Base-by-base conservation (phyloP, 2,329 filamentous ascomycete species). In the Verticillium klebahnii region DNA sequence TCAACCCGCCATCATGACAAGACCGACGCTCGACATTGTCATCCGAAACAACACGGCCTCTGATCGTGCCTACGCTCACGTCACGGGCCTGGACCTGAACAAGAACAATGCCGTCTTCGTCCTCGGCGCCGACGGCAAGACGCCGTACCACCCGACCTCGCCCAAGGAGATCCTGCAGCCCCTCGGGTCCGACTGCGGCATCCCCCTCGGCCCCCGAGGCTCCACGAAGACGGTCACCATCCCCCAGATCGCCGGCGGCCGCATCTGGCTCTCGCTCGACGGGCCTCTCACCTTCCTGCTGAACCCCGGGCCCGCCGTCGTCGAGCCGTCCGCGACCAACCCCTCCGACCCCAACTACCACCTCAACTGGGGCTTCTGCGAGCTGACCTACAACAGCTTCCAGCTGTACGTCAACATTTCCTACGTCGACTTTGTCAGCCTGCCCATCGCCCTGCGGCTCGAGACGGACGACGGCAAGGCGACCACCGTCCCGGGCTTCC, bases 241-340 rank as follows among this genome's bases (percentile, higher is more conserved):
- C 64, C 90, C 90, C 12, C 87, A 87, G 63, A 80, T 92, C 31
- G 88, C 84, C 3, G 89, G 89, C 25, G 89, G 85, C 1, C 83
- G 90, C 60, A 85, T 93, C 71, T 93, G 89, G 87, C 89, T 91
- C 73, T 85, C 81, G 61, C 78, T 85, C 63, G 84, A 83, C 67
- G 75, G 75, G 55, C 82, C 82, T 39, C 79, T 93, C 57, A 86
- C 81, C 1, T 93, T 93, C 74, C 78, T 85, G 14, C 73, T 93
- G 59, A 93, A 93, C 73, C 88, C 86, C 31, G 87, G 86, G 17
- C 87, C 90, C 7, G 88, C 85, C 1, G 80, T 93, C 15, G 90
- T 93, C 54, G 90, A 93, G 74, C 91, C 91, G 0, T 88, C 87
- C 11, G 85, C 89, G 31, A 89, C 85, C 36, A 93, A 93, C 72